Evolutionary conservation across 176 grass and related monocot species (phyloP), one percentile per base, ranked within the genome.

Genomic region (Eleusine indica): DNA sequence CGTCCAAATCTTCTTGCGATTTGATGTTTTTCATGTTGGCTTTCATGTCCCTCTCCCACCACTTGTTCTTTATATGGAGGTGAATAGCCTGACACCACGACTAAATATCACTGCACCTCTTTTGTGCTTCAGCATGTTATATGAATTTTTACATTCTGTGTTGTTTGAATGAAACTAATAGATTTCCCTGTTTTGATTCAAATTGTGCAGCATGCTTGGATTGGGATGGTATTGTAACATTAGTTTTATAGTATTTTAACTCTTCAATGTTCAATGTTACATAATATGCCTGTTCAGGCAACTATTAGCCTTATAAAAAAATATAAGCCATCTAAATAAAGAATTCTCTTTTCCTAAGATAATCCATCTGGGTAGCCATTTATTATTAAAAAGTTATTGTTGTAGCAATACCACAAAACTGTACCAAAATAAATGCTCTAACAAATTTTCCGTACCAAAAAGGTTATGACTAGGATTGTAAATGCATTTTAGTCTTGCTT

Each of bases 11-110:
- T 44, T 93, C 14, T 35, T 51, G 82, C 72, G 88, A 90, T 88
- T 75, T 71, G 30, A 91, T 83, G 48, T 90, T 91, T 84, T 68
- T 93, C 86, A 90, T 85, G 64, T 92, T 87, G 28, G 11, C 51
- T n/a, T 73, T 85, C 75, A 85, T 89, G 66, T 84, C 82, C 29
- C 49, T 89, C 78, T 83, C 81, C 71, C 86, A 87, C 78, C 81
- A 91, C 35, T 85, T 71, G 44, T 2, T 88, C 16, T 22, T 49
- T 60, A 47, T 71, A 71, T 3, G 41, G 70, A 51, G 39, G 70
- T 74, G 69, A 61, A 39, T 19, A 63, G 2, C 48, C 70, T 76
- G 44, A 57, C 66, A 80, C 75, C 74, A 71, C 7, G 28, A 22
- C 2, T 63, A 84, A 70, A 65, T 64, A 57, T 64, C 42, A 63